phyloP scores from a whole-genome alignment of 768 basidiomycete species.

The Lyophyllum semitale region DNA sequence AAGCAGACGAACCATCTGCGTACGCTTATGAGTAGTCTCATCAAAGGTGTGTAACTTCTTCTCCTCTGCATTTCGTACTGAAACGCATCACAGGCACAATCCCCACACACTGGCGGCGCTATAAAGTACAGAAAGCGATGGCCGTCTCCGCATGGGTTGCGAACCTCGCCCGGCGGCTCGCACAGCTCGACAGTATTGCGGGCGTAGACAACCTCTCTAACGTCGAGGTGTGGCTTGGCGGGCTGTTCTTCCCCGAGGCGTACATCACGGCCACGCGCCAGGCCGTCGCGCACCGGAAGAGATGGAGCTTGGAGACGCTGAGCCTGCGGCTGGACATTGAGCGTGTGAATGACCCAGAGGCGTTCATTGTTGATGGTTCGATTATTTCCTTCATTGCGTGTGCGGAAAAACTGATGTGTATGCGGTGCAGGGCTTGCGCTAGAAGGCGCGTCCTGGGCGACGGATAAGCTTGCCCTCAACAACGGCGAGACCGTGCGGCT shows the following conservation, averaged over 20 bases:
- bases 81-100: constrained; percentile 64
- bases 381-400: constrained; percentile 4
- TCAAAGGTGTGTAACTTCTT: constrained; percentile 63
- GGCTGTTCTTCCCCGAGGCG: constrained; percentile 94
- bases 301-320: constrained; percentile 91
- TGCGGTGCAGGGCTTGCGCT: constrained; percentile 73
- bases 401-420: constrained; percentile 1
- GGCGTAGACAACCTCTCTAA: constrained; percentile 61
- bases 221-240: constrained; percentile 89
- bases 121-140: constrained; percentile 84
- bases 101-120: constrained; percentile 84
- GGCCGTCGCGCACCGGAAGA: constrained; percentile 90
- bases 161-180: constrained; percentile 76
- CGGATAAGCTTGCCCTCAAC: constrained; percentile 74
- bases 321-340: constrained; percentile 81
- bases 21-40: constrained; percentile 85
- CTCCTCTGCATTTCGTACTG: not conserved
- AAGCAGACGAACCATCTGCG: constrained; percentile 97
- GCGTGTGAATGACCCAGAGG: constrained; percentile 71
- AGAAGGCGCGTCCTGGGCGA: constrained; percentile 82
- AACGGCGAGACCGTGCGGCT: constrained; percentile 81
- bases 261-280: constrained; percentile 96
- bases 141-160: constrained; percentile 85
- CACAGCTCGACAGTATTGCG: constrained; percentile 79
- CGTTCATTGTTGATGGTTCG: constrained; percentile 89